phyloP scores from a whole-genome alignment of 306 rosid genomes.

The Psophocarpus tetragonolobus region DNA sequence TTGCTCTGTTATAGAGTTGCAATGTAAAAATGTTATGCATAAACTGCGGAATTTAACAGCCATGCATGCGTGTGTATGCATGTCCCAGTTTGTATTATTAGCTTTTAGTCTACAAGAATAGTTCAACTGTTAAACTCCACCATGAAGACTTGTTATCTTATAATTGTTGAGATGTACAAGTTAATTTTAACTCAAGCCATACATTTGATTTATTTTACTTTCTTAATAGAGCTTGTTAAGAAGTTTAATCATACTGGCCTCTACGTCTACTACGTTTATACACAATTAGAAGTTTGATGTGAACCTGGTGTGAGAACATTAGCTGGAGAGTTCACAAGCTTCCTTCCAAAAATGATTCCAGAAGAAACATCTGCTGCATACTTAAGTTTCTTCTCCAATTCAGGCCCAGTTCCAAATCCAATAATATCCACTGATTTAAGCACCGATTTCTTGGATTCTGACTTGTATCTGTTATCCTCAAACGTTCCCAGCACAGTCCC shows the following conservation, averaged over 20 bases:
- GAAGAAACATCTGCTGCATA: slow-evolving; percentile 66
- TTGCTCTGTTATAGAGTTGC: neutral
- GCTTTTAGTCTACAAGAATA: neutral
- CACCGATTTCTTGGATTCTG: slow-evolving; percentile 70
- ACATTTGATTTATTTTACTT: neutral
- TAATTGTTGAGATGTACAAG: neutral
- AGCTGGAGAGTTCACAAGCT: slow-evolving; percentile 85
- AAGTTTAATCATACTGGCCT: neutral
- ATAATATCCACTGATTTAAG: slow-evolving; percentile 70
- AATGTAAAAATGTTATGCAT: neutral
- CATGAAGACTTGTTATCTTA: neutral
- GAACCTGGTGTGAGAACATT: slow-evolving; percentile 91
- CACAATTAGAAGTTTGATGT: slow-evolving; percentile 23
- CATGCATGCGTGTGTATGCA: neutral
- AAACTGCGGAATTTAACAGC: neutral
- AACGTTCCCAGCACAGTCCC: slow-evolving; percentile 75
- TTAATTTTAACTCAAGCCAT: neutral
- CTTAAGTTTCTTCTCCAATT: slow-evolving; percentile 76
- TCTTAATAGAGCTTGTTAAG: neutral
- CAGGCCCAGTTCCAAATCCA: slow-evolving; percentile 78
- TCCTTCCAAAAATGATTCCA: slow-evolving; percentile 68
- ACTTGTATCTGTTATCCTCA: slow-evolving; percentile 69
- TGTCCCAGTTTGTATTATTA: neutral
- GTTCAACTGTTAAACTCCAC: neutral
- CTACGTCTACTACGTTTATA: neutral